Conservation (phyloP, 1,284 basidiomycete species). For the Schizophyllum commune region DNA sequence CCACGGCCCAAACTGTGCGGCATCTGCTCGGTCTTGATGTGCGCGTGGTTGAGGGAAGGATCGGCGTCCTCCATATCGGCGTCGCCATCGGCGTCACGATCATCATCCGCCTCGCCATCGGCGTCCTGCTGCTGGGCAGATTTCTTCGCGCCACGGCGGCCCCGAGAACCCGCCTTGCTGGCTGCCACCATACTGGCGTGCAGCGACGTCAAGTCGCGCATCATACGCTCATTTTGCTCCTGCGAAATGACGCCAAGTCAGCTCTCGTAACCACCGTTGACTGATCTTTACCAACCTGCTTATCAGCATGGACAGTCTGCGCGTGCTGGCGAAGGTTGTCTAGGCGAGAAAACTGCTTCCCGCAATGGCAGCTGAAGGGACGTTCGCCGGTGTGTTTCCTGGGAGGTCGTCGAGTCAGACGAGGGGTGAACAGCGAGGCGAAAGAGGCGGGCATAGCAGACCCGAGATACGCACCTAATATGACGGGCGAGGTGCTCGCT, state of each 20-base stretch:
- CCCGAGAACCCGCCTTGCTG: slow-evolving; percentile 40
- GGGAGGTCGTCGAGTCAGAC: slow-evolving; percentile 5
- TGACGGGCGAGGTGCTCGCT: slow-evolving; percentile 94
- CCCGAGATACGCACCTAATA: slow-evolving; percentile 71
- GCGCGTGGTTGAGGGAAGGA: not conserved
- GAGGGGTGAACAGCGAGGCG: slow-evolving; percentile 11
- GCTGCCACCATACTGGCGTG: slow-evolving; percentile 80
- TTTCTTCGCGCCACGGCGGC: slow-evolving; percentile 14
- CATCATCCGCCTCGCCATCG: not conserved
- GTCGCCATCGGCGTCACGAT: not conserved
- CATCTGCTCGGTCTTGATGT: not conserved
- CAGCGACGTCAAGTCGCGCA: slow-evolving; percentile 80
- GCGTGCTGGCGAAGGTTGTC: slow-evolving; percentile 97
- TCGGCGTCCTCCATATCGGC: not conserved
- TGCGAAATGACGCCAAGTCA: slow-evolving; percentile 34
- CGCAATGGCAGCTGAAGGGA: slow-evolving; percentile 93
- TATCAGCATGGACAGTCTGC: slow-evolving; percentile 89
- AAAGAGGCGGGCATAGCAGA: too few relatives aligned
- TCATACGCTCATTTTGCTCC: slow-evolving; percentile 86
- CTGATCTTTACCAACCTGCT: too few relatives aligned
- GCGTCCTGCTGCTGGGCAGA: not conserved
- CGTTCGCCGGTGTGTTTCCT: slow-evolving; percentile 97
- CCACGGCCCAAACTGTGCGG: too few relatives aligned
- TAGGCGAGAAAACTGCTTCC: slow-evolving; percentile 90
- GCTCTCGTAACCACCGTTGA: too few relatives aligned